Base-by-base conservation (phyloP, 208 protist species). In the Acanthamoeba castellanii region DNA sequence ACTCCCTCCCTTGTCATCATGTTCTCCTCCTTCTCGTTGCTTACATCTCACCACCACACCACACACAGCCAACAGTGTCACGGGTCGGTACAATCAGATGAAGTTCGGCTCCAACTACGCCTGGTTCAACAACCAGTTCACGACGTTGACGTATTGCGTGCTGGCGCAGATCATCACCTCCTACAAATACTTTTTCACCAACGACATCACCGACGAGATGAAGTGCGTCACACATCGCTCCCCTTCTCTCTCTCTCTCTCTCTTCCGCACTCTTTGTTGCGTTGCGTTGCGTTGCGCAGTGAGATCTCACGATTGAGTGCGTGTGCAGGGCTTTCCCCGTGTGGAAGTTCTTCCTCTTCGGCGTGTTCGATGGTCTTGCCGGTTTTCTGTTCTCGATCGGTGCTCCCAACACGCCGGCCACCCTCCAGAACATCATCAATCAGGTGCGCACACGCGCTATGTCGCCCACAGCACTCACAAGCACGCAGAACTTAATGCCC, bases 141-240 rank as follows among this genome's bases (percentile, higher is more conserved):
- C 81, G 18, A 88, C 81, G 47, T 34, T 88, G 47, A 64, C 18
- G 13, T 88, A 88, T 34, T 88, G 81, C 50, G 50, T 88, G 25
- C 50, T 88, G 42, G 81, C 81, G 42, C 81, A 88, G 81, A 37
- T 66, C 42, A 88, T 88, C 81, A 88, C 81, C 50, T 64, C 81
- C 81, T 88, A 88, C 81, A 88, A 88, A 61, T 88, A 88, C 47
- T 88, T 88, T 47, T 88, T 88, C 81, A 88, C 81, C 81, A 88
- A 88, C 30, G 81, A 88, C 7, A 88, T 88, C 81, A 88, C 81
- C 52, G 81, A 88, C 30, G 81, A 88, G n/a, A 88, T 88, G 81
- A 88, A 88, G 81, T 88, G 34, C 70, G 68, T 61, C 11, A 4
- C 7, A 4, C 47, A 4, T 52, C 47, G 16, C 52, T 57, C 64